Conservation (phyloP, 2,329 filamentous ascomycete species). For the Endothia cerciana region DNA sequence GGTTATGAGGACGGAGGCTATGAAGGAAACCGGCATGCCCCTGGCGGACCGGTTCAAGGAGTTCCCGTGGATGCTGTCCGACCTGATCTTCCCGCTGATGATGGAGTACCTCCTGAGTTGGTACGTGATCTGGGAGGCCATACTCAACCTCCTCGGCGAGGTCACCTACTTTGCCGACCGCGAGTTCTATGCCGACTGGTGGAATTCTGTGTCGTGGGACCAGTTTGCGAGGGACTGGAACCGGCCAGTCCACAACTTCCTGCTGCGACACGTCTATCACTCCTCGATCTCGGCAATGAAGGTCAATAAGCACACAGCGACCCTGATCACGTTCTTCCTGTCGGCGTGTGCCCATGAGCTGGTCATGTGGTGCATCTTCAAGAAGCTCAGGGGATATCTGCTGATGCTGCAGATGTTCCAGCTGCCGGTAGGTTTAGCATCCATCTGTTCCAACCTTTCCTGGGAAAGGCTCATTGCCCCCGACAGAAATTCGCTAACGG, state of each 20-base stretch:
- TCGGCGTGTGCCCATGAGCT: constrained; percentile 74
- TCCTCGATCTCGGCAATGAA: constrained; percentile 74
- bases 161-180: constrained; percentile 77
- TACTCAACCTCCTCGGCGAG: constrained; percentile 77
- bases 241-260: constrained; percentile 75
- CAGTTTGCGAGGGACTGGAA: constrained; percentile 85
- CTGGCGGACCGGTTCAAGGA: constrained; percentile 63
- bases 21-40: constrained; percentile 69
- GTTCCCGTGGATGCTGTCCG: constrained; percentile 76
- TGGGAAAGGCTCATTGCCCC: not conserved
- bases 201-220: constrained; percentile 70
- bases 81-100: constrained; percentile 78
- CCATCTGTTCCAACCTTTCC: not conserved
- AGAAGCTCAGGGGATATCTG: constrained; percentile 75
- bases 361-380: constrained; percentile 81
- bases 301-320: constrained; percentile 71
- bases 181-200: constrained; percentile 70
- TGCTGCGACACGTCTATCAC: constrained; percentile 80
- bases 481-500: constrained; percentile 17
- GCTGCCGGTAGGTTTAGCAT: constrained; percentile 56
- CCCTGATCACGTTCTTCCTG: constrained; percentile 75
- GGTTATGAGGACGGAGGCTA: constrained; percentile 66
- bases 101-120: constrained; percentile 77
- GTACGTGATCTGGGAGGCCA: constrained; percentile 81
- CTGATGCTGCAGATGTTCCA: constrained; percentile 76